Evolutionary conservation across 768 basidiomycete species (phyloP).

Genomic region (Collybia nuda): DNA sequence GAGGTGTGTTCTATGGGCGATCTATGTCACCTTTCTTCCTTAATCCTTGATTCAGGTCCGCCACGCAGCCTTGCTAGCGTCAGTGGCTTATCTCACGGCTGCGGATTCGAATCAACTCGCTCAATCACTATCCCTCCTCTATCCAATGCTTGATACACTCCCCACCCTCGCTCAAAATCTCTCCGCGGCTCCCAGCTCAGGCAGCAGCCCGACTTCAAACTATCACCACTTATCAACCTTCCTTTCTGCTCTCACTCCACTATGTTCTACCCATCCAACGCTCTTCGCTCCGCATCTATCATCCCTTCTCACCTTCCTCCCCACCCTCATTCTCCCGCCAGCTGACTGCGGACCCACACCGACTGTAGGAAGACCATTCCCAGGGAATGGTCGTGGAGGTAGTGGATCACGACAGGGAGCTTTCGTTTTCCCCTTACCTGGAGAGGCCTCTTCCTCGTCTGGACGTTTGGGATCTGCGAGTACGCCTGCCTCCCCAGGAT

Average conservation of each 20-base stretch:
- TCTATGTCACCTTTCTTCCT: background rate
- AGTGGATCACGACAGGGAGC: slow-evolving; percentile 27
- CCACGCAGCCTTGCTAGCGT: slow-evolving; percentile 68
- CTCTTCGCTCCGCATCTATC: slow-evolving; percentile 76
- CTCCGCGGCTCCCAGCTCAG: slow-evolving; percentile 23
- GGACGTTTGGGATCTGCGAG: background rate
- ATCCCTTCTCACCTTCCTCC: slow-evolving; percentile 68
- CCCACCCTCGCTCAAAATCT: slow-evolving; percentile 48
- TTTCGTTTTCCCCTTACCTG: slow-evolving; percentile 36
- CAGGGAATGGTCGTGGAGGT: slow-evolving; percentile 23
- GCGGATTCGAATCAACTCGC: slow-evolving; percentile 61
- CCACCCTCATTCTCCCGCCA: slow-evolving; percentile 64
- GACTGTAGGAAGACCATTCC: slow-evolving; percentile 46
- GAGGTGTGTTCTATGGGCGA: slow-evolving; percentile 39
- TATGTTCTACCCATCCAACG: slow-evolving; percentile 63
- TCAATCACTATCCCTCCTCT: slow-evolving; percentile 59
- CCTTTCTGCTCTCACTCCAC: slow-evolving; percentile 66
- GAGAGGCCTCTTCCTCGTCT: background rate
- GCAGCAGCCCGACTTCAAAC: slow-evolving; percentile 27
- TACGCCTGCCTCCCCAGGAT: slow-evolving; percentile 24
- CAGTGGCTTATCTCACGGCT: slow-evolving; percentile 65
- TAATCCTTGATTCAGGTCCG: slow-evolving; percentile 49
- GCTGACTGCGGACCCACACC: slow-evolving; percentile 51
- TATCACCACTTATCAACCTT: slow-evolving; percentile 60
- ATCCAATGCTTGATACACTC: slow-evolving; percentile 75